These are phyloP conservation scores for Paracamarosporium sp. DNA, from an alignment of 2,329 filamentous ascomycete species.

Conservation along the genomic window DNA sequence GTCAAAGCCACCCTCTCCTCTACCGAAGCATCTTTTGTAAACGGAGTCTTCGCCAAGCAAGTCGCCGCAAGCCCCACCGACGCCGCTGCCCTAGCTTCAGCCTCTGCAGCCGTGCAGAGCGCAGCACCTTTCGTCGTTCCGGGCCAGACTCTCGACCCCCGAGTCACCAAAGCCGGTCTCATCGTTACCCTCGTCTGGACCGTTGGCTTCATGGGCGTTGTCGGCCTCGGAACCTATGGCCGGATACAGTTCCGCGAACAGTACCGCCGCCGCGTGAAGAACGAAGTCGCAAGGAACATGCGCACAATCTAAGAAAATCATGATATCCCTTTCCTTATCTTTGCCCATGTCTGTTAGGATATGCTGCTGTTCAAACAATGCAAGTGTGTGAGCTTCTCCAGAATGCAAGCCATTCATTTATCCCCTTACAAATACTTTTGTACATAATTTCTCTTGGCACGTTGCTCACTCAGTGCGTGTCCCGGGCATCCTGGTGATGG, in stretches of 20 bases:
- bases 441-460: conserved; percentile 23
- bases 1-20: conserved; percentile 71
- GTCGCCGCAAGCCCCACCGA: conserved; percentile 56
- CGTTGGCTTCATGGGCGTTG: conserved; percentile 58
- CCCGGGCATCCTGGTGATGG: conserved; percentile 6
- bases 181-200: conserved; percentile 71
- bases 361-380: background rate
- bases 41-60: conserved; percentile 70
- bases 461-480: background rate
- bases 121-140: conserved; percentile 70
- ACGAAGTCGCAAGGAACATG: conserved; percentile 41
- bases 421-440: conserved; percentile 16
- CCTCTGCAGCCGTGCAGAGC: conserved; percentile 49
- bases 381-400: background rate
- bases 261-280: conserved; percentile 62
- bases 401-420: conserved; percentile 10
- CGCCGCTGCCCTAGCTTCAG: conserved; percentile 51
- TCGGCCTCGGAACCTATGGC: conserved; percentile 70
- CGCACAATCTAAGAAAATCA: conserved; percentile 38
- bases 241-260: conserved; percentile 71
- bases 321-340: conserved; percentile 1
- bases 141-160: conserved; percentile 66
- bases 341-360: background rate
- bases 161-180: conserved; percentile 71
- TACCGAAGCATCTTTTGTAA: conserved; percentile 74